phyloP scores from a whole-genome alignment of 176 grass and related monocot species.

The Ampelocalamus luodianensis region DNA sequence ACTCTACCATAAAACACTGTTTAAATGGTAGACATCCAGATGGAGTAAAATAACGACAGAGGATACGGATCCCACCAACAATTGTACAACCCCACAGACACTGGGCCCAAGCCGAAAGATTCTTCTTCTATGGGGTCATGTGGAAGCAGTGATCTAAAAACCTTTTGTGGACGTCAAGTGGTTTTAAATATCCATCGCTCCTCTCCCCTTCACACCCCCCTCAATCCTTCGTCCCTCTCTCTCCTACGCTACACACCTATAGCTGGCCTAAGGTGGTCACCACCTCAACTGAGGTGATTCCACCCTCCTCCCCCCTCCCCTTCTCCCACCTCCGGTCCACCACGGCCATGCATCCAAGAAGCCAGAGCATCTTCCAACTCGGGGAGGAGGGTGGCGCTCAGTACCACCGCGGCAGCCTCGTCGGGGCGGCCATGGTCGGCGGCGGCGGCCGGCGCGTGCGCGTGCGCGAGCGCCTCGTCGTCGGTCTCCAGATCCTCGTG shows the following conservation, averaged over 20 bases:
- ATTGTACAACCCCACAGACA: not conserved
- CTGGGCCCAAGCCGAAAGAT: slow-evolving; percentile 12
- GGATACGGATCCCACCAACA: not conserved
- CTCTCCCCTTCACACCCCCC: slow-evolving; percentile 31
- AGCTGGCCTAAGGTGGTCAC: not conserved
- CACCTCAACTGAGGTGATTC: not conserved
- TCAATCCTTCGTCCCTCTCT: not conserved
- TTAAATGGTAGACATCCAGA: no score
- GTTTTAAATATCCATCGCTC: slow-evolving; percentile 66
- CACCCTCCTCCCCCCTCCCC: slow-evolving; percentile 5
- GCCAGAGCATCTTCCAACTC: slow-evolving; percentile 65
- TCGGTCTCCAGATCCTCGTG: slow-evolving; percentile 62
- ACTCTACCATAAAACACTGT: no score
- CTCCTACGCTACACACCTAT: not conserved
- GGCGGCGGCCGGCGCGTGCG: not conserved
- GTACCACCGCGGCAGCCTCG: slow-evolving; percentile 23
- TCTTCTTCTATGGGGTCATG: slow-evolving; percentile 46
- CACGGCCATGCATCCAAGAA: slow-evolving; percentile 57
- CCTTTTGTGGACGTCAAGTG: slow-evolving; percentile 43
- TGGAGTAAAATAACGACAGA: not conserved
- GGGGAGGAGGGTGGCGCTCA: slow-evolving; percentile 52
- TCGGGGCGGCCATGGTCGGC: not conserved
- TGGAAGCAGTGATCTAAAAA: slow-evolving; percentile 33
- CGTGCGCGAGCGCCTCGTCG: slow-evolving; percentile 40
- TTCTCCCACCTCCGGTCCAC: not conserved